These are phyloP conservation scores for Colletotrichum sp. DNA, from an alignment of 2,329 filamentous ascomycete genomes.

Conservation along the genomic window DNA sequence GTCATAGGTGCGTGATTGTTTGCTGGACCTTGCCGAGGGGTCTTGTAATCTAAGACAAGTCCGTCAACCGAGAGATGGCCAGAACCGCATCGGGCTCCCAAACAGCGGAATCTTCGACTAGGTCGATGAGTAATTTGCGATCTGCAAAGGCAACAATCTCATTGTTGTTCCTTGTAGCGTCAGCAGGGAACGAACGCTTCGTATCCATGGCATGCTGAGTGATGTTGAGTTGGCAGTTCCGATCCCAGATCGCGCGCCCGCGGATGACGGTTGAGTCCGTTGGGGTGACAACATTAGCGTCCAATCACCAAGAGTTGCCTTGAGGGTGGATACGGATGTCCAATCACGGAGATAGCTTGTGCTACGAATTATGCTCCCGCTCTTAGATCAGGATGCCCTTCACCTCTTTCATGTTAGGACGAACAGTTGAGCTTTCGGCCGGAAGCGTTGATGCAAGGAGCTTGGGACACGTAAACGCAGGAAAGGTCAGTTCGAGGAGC, in stretches of 20 bases:
- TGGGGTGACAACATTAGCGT: background rate
- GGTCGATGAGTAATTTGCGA: background rate
- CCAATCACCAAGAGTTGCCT: background rate
- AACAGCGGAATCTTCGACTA: background rate
- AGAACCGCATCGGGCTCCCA: background rate
- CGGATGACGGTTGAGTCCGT: background rate
- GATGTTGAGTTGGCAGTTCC: background rate
- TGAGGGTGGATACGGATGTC: background rate
- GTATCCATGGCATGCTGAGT: background rate
- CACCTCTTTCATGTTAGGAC: background rate
- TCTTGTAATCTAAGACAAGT: constrained; percentile 2
- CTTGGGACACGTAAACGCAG: background rate
- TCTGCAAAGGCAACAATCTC: background rate
- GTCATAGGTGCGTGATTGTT: background rate
- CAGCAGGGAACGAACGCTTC: background rate
- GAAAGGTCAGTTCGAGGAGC: background rate
- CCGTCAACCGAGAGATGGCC: background rate
- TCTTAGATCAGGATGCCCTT: background rate
- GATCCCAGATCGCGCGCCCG: background rate
- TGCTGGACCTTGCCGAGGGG: background rate
- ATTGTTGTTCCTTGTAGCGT: background rate
- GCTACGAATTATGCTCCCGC: background rate
- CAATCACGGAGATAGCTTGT: background rate
- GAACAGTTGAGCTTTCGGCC: background rate
- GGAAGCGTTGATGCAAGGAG: background rate